phyloP scores from a whole-genome alignment of 768 basidiomycete species.

The Hortiboletus campestris region DNA sequence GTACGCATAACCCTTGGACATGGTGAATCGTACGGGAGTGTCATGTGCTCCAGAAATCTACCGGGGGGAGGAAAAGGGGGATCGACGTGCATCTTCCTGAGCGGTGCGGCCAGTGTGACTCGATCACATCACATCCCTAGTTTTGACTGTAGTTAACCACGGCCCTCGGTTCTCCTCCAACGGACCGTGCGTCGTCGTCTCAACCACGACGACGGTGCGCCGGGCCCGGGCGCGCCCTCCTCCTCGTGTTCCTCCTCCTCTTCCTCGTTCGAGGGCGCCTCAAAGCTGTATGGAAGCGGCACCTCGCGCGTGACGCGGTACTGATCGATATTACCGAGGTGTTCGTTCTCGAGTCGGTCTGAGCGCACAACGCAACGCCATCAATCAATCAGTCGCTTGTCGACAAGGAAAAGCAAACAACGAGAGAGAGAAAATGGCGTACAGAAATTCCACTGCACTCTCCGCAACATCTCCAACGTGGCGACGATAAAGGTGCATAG shows the following conservation, averaged over 20 bases:
- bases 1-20: background rate
- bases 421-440: constrained; percentile 25
- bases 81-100: background rate
- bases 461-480: constrained; percentile 70
- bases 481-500: constrained; percentile 67
- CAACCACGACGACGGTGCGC: background rate
- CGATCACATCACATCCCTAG: background rate
- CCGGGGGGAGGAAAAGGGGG: background rate
- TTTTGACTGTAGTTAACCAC: background rate
- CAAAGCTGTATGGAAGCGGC: constrained; percentile 72
- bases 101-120: background rate
- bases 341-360: constrained; percentile 88
- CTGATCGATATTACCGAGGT: constrained; percentile 93
- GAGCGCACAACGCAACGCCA: background rate
- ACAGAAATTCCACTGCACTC: constrained; percentile 94
- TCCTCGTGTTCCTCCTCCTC: constrained; percentile 17
- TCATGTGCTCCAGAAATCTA: background rate
- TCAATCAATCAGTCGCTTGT: background rate
- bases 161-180: background rate
- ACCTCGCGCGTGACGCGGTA: constrained; percentile 87
- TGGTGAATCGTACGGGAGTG: background rate
- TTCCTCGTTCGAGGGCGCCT: constrained; percentile 46
- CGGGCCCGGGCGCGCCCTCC: background rate
- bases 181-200: background rate
- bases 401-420: background rate